Base-by-base conservation (phyloP, 2,329 filamentous ascomycete species). In the Trichoderma sp. region DNA sequence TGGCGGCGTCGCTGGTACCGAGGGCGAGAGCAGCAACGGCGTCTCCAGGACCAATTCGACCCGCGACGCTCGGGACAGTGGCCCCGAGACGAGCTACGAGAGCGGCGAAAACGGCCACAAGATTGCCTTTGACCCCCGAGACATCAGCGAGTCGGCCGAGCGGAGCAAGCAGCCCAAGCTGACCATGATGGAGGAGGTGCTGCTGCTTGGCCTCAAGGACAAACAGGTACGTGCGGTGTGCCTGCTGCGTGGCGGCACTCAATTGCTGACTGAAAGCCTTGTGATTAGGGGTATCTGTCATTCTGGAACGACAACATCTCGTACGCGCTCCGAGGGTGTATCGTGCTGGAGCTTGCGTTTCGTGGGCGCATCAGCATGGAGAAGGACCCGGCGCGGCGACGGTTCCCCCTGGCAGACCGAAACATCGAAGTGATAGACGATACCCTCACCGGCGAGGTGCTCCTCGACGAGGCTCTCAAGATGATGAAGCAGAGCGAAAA, bases 231-330 rank as follows among this genome's bases (percentile, higher is more conserved):
- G 85, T 29, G 42, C 58, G 27, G 12, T 17, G n/a, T 52, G 27
- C 7, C n/a, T 45, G 52, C 17, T 13, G 27, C 29, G 29, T 34
- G 52, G 39, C 32, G 29, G 17, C 15, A n/a, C 22, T 32, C 59
- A 57, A 68, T 64, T 60, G 52, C 67, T 66, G 64, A 68, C 27
- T 65, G 69, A 39, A 48, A 19, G 22, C 53, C 45, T n/a, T 56
- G 45, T 45, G 34, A 64, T 54, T 77, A 97, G 93, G 95, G 95
- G 72, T 98, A 99, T 78, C 89, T 99, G 71, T 98, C 94, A 34
- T 99, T 99, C 82, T 99, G 95, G 95, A 99, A 99, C 82, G 95
- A 99, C 82, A 99, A 99, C 83, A 99, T 99, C 77, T 97, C 94
- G 69, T 99, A 99, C 80, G 95, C 95, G 72, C 86, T 99, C 70